Evolutionary conservation across 805 yeast genomes (phyloP), one percentile per base, ranked within the genome.

Genomic region (Candida broadrunensis): DNA sequence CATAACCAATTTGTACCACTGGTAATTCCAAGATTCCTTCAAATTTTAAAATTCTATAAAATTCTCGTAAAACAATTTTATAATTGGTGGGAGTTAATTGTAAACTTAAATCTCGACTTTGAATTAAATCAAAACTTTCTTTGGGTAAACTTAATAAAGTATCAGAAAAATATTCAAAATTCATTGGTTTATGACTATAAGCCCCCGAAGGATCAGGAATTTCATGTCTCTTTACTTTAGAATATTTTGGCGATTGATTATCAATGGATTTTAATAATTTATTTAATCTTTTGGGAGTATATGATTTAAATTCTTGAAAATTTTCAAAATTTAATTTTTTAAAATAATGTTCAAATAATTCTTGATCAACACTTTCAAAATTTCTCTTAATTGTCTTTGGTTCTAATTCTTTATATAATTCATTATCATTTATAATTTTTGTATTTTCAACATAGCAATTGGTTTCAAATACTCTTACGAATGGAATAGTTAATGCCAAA

Each of bases 401-500:
- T 38, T 51, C 52, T 7, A 37, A 13, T 33, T 43, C 42, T 27
- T 37, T n/a, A 37, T 58, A 59, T 4, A 25, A 25, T 2, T 49
- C 47, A 5, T 23, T 14, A 37, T 61, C 54, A 16, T 39, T 44
- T 15, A 58, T 41, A 5, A 50, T 34, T 2, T 49, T 39, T 3
- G 45, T 26, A 33, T 52, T 46, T 42, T 70, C 74, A 13, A 57
- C 45, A 35, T 57, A 55, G 2, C 59, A 45, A 41, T 58, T 62
- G 39, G 56, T 45, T 43, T 70, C 75, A 35, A 63, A 42, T 3
- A 70, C 57, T 24, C 64, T 46, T 5, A 65, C 51, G 47, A 67
- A 70, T 6, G 75, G 75, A 2, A 54, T 42, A 2, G 67, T 58
- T 1, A 63, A 41, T 1, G 72, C 60, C 36, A 68, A 44, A 39